Evolutionary conservation across 441 rosid species (phyloP).

Genomic region (Euphorbia celastroides): DNA sequence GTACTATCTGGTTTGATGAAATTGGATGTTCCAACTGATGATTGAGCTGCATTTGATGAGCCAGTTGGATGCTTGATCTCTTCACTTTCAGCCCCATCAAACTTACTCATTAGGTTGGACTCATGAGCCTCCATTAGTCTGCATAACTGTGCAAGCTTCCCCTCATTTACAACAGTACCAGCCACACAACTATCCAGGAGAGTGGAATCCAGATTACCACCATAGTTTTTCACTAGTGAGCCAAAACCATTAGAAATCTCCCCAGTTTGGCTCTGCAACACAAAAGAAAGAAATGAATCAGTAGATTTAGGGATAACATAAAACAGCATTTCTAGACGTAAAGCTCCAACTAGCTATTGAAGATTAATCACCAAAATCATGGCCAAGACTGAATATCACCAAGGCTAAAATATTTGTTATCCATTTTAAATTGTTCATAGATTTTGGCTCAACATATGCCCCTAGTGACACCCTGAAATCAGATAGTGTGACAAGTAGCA

Average conservation of each 20-base stretch:
- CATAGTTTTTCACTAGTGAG: constrained; percentile 29
- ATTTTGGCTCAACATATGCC: background rate
- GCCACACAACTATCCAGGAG: constrained; percentile 33
- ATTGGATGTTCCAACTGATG: constrained; percentile 29
- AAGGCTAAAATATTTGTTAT: background rate
- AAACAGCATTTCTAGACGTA: background rate
- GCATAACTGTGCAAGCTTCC: constrained; percentile 39
- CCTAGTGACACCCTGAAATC: background rate
- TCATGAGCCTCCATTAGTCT: constrained; percentile 43
- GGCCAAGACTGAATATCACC: background rate
- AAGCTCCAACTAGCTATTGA: background rate
- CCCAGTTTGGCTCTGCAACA: constrained; percentile 34
- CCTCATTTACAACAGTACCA: constrained; percentile 36
- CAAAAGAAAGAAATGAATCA: constrained; percentile 15
- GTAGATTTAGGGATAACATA: constrained; percentile 1
- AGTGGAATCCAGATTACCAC: constrained; percentile 30
- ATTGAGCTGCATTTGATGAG: constrained; percentile 29
- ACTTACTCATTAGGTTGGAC: constrained; percentile 35
- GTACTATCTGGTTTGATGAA: constrained; percentile 30
- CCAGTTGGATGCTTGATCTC: constrained; percentile 32
- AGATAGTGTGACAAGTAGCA: background rate
- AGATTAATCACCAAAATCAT: background rate
- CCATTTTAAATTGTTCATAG: background rate
- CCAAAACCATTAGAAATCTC: constrained; percentile 43
- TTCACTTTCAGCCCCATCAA: constrained; percentile 36